Conservation (phyloP, 176 grass and related monocot genomes). For the Triticum turgidum region DNA sequence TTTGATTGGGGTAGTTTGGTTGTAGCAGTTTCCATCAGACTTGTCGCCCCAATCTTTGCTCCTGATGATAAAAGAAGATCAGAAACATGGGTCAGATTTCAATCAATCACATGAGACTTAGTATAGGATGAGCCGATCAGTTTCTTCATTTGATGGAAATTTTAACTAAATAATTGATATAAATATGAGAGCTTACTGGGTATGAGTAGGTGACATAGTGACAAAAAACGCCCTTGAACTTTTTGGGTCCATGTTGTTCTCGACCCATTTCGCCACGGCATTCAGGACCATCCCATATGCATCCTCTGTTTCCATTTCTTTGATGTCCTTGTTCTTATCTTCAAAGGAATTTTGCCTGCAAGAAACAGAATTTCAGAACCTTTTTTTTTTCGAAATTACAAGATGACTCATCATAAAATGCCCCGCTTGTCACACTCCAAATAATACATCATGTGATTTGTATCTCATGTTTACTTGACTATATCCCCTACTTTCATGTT, state of each 20-base stretch:
- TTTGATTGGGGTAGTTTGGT: slow-evolving; percentile 70
- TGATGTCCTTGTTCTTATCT: slow-evolving; percentile 62
- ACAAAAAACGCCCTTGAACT: slow-evolving; percentile 67
- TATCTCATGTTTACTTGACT: neutral
- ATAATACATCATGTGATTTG: neutral
- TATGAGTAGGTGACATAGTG: slow-evolving; percentile 95
- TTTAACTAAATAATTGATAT: neutral
- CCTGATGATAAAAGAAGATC: slow-evolving; percentile 24
- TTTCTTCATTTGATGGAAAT: no score
- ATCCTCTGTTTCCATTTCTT: slow-evolving; percentile 75
- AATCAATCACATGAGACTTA: neutral
- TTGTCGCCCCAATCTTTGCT: slow-evolving; percentile 90
- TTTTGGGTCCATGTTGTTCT: slow-evolving; percentile 75
- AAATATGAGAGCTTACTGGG: slow-evolving; percentile 38
- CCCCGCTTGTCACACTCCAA: neutral
- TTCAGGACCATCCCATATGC: slow-evolving; percentile 76
- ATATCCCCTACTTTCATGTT: neutral
- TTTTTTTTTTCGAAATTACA: neutral
- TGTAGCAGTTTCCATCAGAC: slow-evolving; percentile 83
- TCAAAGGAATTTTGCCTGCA: slow-evolving; percentile 65
- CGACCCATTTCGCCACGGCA: slow-evolving; percentile 75
- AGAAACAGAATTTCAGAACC: neutral
- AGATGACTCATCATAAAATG: neutral
- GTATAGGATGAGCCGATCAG: neutral
- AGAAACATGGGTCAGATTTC: neutral